These are phyloP conservation scores for Fusarium sp. DNA, from an alignment of 2,329 filamentous ascomycete species.

Conservation along the genomic window DNA sequence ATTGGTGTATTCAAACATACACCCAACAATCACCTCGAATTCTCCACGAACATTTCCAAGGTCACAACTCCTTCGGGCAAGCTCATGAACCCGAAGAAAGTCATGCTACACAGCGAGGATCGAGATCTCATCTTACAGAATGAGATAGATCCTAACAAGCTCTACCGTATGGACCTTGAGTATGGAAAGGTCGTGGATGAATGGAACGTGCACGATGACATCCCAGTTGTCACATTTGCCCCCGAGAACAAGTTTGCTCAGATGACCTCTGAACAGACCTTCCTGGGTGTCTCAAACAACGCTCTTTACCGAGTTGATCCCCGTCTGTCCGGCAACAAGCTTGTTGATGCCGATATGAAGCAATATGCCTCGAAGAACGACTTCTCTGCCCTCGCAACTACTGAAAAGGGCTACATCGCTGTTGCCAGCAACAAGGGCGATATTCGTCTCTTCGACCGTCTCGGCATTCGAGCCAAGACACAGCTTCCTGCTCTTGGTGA, in stretches of 20 bases:
- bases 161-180: constrained; percentile 98
- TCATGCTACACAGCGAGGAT: constrained; percentile 95
- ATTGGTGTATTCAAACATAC: constrained; percentile 99
- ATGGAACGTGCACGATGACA: constrained; percentile 98
- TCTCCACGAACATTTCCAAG: constrained; percentile 96
- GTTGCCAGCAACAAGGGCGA: constrained; percentile 98
- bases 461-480: constrained; percentile 98
- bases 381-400: constrained; percentile 93
- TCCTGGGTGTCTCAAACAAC: constrained; percentile 92
- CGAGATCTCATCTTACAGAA: constrained; percentile 91
- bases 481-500: constrained; percentile 96
- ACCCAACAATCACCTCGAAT: constrained; percentile 89
- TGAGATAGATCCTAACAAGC: constrained; percentile 82
- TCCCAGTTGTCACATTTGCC: constrained; percentile 89
- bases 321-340: constrained; percentile 87
- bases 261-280: constrained; percentile 95
- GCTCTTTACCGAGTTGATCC: constrained; percentile 95
- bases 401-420: constrained; percentile 95
- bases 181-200: constrained; percentile 98
- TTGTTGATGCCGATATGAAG: constrained; percentile 93
- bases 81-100: constrained; percentile 93
- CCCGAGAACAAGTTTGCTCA: constrained; percentile 98
- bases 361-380: constrained; percentile 98
- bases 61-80: constrained; percentile 89
- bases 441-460: constrained; percentile 93